Evolutionary conservation across 352 stramenopile species (phyloP).

Genomic region (Globisporangium abappressorium): DNA sequence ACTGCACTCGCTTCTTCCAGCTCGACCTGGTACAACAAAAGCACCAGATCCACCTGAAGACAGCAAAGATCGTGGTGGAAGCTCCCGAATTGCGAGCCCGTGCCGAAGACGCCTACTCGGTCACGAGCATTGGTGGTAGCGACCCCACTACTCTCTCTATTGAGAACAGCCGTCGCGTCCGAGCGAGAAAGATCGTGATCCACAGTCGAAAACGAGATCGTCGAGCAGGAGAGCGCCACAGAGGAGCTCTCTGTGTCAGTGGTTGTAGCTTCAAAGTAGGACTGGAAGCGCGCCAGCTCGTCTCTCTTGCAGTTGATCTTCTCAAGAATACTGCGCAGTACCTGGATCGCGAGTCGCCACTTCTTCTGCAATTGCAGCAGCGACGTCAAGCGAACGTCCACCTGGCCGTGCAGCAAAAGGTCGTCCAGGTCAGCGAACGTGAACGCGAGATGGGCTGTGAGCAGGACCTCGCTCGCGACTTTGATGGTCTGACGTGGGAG

Average conservation of each 20-base stretch:
- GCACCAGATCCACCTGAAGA: slow-evolving; percentile 45
- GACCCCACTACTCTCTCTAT: background rate
- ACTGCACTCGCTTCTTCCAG: slow-evolving; percentile 39
- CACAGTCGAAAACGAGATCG: slow-evolving; percentile 32
- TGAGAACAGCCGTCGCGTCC: slow-evolving; percentile 9
- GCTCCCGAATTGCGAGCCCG: slow-evolving; percentile 50
- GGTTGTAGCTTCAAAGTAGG: slow-evolving; percentile 29
- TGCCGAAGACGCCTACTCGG: slow-evolving; percentile 43
- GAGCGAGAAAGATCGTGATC: slow-evolving; percentile 10
- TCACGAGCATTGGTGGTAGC: slow-evolving; percentile 21
- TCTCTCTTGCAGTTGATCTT: slow-evolving; percentile 39
- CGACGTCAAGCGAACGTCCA: slow-evolving; percentile 37
- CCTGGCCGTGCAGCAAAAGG: slow-evolving; percentile 40
- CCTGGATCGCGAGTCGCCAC: slow-evolving; percentile 29
- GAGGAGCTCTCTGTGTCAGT: background rate
- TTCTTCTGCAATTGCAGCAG: slow-evolving; percentile 31
- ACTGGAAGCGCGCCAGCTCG: slow-evolving; percentile 28
- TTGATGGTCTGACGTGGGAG: slow-evolving; percentile 20
- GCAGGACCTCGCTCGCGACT: slow-evolving; percentile 29
- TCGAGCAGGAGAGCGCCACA: slow-evolving; percentile 26
- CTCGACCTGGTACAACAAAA: slow-evolving; percentile 56
- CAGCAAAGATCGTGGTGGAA: slow-evolving; percentile 57
- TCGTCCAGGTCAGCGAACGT: slow-evolving; percentile 45
- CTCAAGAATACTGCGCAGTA: slow-evolving; percentile 33
- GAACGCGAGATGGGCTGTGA: slow-evolving; percentile 44